Evolutionary conservation across 2,329 filamentous ascomycete genomes (phyloP), one percentile per base, ranked within the genome.

Genomic region (Fusarium clavum): DNA sequence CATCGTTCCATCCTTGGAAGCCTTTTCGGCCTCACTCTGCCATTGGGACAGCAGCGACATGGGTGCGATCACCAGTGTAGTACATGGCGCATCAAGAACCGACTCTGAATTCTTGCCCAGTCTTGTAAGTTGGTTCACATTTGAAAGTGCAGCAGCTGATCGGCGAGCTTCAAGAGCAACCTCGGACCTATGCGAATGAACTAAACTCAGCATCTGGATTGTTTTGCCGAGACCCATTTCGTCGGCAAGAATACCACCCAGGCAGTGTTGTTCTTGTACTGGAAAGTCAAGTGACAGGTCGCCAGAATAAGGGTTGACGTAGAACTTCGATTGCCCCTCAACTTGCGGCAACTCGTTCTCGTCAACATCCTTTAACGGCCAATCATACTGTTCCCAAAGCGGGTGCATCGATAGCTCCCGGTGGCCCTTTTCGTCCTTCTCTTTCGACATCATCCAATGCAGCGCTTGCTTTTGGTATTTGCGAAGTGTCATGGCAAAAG

Each of bases 151-250:
- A 5, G 67, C 69, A 11, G 61, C 69, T 30, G 79, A 66, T 8
- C 75, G 71, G n/a, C 81, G 80, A 22, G 81, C 77, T 25, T 79
- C 76, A 16, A 79, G 75, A 6, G 84, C 82, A 16, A 83, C 77
- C 24, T 91, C 85, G 6, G 89, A 91, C 67, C 88, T 89, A 77
- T 98, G 93, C 0, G 93, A 89, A 78, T 99, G 96, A 8, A 99
- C 88, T 52, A 99, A 83, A 80, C 94, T 96, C 67, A 99, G 88
- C 94, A 99, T 98, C 77, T 99, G 95, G 56, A 99, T 98, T 0
- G 96, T 99, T 83, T 99, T 99, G 34, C 96, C 96, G 3, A 99
- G 84, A 48, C 96, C 96, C 96, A 99, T 99, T 80, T 98, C 92
- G 75, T 99, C 96, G 11, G 96, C 96, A 44, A 99, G 83, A 61